A percentile compares a stretch with the other conserved stretches of the same genome.
Conservation (phyloP, 176 grass and related monocot species). For the Bonia amplexicaulis region DNA sequence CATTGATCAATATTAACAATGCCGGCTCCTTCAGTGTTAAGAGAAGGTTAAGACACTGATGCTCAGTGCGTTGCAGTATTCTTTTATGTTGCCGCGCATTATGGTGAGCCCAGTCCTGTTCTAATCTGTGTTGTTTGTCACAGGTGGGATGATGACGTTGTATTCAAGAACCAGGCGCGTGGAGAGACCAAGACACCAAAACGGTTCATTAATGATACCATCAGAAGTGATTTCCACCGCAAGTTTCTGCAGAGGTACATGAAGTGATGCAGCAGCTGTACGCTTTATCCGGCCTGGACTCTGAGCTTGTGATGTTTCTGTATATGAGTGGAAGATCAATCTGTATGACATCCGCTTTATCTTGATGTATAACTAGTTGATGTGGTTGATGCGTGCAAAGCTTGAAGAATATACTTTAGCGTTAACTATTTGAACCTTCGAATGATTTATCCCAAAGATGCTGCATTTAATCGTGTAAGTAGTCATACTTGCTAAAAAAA, state of each 20-base stretch:
- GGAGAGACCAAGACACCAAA: conserved; percentile 83
- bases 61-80: background rate
- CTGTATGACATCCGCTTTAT: background rate
- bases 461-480: background rate
- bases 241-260: conserved; percentile 98
- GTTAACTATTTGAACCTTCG: background rate
- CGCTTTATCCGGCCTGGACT: background rate
- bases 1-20: conserved; percentile 79
- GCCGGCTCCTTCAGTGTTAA: conserved; percentile 81
- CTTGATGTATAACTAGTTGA: background rate
- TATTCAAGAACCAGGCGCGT: conserved; percentile 91
- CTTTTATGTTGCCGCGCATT: background rate
- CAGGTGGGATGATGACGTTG: conserved; percentile 93
- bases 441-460: background rate
- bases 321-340: background rate
- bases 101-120: background rate
- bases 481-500: background rate
- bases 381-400: background rate
- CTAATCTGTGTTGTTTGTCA: background rate
- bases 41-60: conserved; percentile 51
- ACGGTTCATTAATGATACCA: conserved; percentile 93
- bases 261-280: conserved; percentile 49
- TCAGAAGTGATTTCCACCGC: conserved; percentile 93
- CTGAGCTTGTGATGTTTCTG: conserved; percentile 1
- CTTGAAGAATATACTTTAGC: background rate